Conservation (phyloP, 1,284 basidiomycete species). For the Papiliotrema nemorosa region DNA sequence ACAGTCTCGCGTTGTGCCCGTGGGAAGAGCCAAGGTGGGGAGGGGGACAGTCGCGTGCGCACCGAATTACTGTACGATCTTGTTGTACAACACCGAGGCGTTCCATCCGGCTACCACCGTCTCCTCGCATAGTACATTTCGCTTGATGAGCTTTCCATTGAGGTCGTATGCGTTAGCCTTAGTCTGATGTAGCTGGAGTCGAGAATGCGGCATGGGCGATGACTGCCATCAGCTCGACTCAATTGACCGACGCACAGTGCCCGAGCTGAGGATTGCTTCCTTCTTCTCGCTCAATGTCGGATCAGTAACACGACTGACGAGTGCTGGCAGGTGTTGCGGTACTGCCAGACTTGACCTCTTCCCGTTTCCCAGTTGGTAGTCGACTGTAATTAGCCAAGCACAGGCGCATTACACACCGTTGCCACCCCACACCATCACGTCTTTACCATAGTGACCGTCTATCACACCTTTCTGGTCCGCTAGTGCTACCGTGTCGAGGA, state of each 20-base stretch:
- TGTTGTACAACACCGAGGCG: constrained; percentile 71
- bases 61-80: constrained; percentile 52
- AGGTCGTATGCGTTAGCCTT: constrained; percentile 60
- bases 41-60: no score
- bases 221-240: constrained; percentile 15
- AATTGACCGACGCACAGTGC: constrained; percentile 16
- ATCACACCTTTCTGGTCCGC: constrained; percentile 50
- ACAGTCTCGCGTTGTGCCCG: no score
- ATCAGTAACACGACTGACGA: constrained; percentile 51
- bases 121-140: constrained; percentile 66
- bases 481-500: constrained; percentile 62
- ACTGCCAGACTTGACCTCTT: constrained; percentile 69
- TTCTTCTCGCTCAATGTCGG: constrained; percentile 4
- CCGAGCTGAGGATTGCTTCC: constrained; percentile 25
- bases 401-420: constrained; percentile 33
- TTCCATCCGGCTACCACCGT: constrained; percentile 56
- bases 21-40: no score
- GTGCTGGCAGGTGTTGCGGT: constrained; percentile 58
- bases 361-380: constrained; percentile 80
- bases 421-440: constrained; percentile 56
- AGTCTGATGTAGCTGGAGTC: constrained; percentile 47
- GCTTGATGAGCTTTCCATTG: constrained; percentile 63
- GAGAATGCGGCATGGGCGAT: constrained; percentile 49
- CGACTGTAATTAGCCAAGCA: constrained; percentile 39
- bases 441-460: constrained; percentile 50